Evolutionary conservation across 2,329 filamentous ascomycete genomes (phyloP).

Genomic region (Aspergillus quadricinctus): DNA sequence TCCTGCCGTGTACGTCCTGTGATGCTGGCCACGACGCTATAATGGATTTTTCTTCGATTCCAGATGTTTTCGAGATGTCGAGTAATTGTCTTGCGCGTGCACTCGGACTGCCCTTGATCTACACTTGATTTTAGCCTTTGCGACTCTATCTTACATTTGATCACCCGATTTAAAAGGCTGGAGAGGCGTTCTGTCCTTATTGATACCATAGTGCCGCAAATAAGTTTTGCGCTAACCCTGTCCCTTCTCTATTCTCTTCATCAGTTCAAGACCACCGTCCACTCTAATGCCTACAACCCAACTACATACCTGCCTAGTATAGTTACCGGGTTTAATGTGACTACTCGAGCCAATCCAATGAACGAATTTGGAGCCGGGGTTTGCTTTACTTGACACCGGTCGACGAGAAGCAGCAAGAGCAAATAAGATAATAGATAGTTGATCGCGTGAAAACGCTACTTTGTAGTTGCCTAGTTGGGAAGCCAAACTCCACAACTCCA

Average conservation of each 20-base stretch:
- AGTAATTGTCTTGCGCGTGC: neutral
- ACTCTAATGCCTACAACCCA: neutral
- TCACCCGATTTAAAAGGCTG: neutral
- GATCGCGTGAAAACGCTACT: neutral
- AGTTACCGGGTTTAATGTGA: neutral
- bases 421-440: neutral
- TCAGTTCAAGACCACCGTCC: neutral
- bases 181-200: neutral
- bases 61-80: neutral
- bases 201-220: neutral
- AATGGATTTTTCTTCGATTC: neutral
- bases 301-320: neutral
- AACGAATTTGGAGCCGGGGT: neutral
- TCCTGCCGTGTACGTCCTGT: neutral
- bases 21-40: neutral
- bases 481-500: too few species aligned
- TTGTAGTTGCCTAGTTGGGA: neutral
- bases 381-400: neutral
- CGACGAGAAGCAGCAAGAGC: neutral
- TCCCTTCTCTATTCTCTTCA: neutral
- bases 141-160: neutral
- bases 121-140: neutral
- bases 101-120: neutral
- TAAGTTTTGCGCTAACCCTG: neutral
- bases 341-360: neutral